Percentiles rank a stretch among this genome's conserved stretches.
phyloP scores from a whole-genome alignment of 352 stramenopile species.

The Poterioochromonas sp. region DNA sequence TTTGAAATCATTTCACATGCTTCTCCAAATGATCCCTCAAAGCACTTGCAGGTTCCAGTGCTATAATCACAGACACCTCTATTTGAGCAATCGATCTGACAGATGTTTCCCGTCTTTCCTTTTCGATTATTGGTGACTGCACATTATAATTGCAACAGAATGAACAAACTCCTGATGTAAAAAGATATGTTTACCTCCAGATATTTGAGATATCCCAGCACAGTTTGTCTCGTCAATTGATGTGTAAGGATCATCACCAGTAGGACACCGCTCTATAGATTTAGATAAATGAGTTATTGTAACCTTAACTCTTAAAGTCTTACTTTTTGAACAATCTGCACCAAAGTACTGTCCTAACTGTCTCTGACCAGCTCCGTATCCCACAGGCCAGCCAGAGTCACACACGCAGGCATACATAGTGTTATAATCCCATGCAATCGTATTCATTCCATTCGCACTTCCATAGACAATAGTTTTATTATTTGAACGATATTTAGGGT shows the following conservation, averaged over 20 bases:
- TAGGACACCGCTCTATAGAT: conserved; percentile 57
- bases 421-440: conserved; percentile 41
- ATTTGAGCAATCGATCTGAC: conserved; percentile 80
- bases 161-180: background rate
- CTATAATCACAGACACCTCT: conserved; percentile 74
- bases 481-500: background rate
- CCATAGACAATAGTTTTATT: background rate
- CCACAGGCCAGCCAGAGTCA: conserved; percentile 70
- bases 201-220: conserved; percentile 45
- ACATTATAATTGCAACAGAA: background rate
- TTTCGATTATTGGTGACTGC: conserved; percentile 9
- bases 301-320: background rate
- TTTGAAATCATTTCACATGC: background rate
- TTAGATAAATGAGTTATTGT: background rate
- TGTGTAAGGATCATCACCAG: conserved; percentile 62
- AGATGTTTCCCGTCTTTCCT: conserved; percentile 63
- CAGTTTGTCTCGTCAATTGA: conserved; percentile 59
- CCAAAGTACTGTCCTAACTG: conserved; percentile 74
- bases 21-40: conserved; percentile 47
- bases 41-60: conserved; percentile 67
- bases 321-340: conserved; percentile 59
- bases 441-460: background rate
- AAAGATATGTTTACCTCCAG: conserved; percentile 41
- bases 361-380: conserved; percentile 57
- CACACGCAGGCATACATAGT: conserved; percentile 52